Base-by-base conservation (phyloP, 2,329 filamentous ascomycete genomes). In the Daldinia sp. region DNA sequence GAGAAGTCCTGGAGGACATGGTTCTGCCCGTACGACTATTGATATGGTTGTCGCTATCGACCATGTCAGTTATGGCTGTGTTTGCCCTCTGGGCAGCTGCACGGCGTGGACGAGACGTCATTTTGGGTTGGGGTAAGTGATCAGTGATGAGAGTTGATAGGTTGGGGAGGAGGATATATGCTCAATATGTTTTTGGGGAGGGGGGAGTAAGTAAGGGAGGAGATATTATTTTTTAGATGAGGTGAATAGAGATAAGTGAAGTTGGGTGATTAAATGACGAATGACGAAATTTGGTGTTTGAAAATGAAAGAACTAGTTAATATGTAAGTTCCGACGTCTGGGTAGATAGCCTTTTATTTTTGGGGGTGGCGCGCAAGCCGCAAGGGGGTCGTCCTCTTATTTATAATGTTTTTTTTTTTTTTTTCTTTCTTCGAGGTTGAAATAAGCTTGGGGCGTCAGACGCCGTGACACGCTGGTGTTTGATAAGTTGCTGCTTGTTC, bases 1-100 rank as follows among this genome's bases (percentile, higher is more conserved):
- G 83, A 62, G 85, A 83, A 68, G 80, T 78, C 66, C 81, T 79
- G 55, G 81, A 82, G 56, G 86, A 84, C 85, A 87, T 87, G 76
- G 76, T 81, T 76, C 75, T 81, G 68, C 77, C 75, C 70, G 77
- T 76, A 65, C 75, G 74, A 71, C 75, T 79, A 50, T 74, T 78
- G 60, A 70, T 77, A 50, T 75, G 74, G 41, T 79, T 78, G 73
- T 85, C 83, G 80, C 82, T 84, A 69, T 85, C 83, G 75, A 82
- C 82, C 78, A 85, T 81, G 81, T 84, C 81, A 84, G 83, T 84
- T 65, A 84, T 84, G 71, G 81, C 82, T 44, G 77, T 78, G 41
- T 79, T 83, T 60, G 82, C 82, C 76, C 79, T 80, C 70, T 83
- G 82, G 72, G 82, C 82, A 26, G 82, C 82, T 51, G 82, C 82